A percentile compares a stretch with the other conserved stretches of the same genome.
These are phyloP conservation scores for Danielia reshetovae DNA, from an alignment of 805 yeast genomes.

Conservation along the genomic window DNA sequence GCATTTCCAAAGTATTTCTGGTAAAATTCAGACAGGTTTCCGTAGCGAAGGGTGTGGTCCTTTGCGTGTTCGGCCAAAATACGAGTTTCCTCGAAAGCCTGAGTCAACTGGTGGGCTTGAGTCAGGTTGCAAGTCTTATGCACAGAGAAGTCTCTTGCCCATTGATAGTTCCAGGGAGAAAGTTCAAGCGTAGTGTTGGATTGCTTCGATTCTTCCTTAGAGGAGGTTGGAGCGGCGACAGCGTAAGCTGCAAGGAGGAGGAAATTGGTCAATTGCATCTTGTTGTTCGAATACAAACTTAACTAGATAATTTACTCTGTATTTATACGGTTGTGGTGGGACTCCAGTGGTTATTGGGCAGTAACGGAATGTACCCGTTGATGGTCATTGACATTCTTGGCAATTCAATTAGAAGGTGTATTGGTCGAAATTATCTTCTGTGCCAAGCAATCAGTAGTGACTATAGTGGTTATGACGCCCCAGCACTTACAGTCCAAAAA, in stretches of 20 bases:
- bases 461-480: too few relatives aligned
- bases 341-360: too few relatives aligned
- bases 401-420: too few relatives aligned
- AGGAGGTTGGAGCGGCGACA: neutral
- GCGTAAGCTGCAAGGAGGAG: neutral
- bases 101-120: constrained; percentile 14
- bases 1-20: constrained; percentile 37
- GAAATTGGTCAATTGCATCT: neutral
- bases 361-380: too few relatives aligned
- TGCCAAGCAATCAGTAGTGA: too few relatives aligned
- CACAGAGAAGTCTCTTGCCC: constrained; percentile 12
- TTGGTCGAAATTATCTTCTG: too few relatives aligned
- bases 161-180: constrained; percentile 9
- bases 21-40: constrained; percentile 28
- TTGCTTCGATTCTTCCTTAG: neutral
- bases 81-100: constrained; percentile 27
- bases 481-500: too few relatives aligned
- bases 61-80: constrained; percentile 31
- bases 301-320: too few relatives aligned
- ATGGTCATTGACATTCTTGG: too few relatives aligned
- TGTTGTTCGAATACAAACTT: neutral
- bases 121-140: constrained; percentile 17
- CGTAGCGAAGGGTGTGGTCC: constrained; percentile 30
- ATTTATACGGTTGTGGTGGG: too few relatives aligned
- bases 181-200: neutral